Percentiles rank a stretch among this genome's conserved stretches.
Conservation (phyloP, 1,284 basidiomycete species). For the Trichosporon coremiiforme region DNA sequence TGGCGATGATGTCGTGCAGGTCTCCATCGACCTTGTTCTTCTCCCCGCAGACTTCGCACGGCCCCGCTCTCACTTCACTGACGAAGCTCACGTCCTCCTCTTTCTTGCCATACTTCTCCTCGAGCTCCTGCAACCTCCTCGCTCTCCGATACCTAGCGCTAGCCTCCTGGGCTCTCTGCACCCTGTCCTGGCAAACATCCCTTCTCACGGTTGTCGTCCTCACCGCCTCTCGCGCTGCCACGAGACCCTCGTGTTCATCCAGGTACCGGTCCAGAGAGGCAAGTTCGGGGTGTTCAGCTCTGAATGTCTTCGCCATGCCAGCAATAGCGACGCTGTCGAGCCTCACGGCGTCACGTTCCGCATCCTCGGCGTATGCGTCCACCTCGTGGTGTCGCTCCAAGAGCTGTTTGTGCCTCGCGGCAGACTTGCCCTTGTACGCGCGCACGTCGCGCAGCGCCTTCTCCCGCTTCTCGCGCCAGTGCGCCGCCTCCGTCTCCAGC, state of each 20-base stretch:
- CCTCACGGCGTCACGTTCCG: not conserved
- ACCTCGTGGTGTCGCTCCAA: not conserved
- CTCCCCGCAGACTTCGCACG: not conserved
- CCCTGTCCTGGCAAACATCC: not conserved
- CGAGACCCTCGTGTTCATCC: not conserved
- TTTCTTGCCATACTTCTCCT: not conserved
- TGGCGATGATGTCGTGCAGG: not conserved
- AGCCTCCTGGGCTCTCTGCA: not conserved
- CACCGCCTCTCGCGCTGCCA: not conserved
- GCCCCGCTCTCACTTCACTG: not conserved
- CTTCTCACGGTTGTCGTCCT: not conserved
- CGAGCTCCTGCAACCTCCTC: not conserved
- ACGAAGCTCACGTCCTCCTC: not conserved
- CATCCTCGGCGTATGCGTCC: not conserved
- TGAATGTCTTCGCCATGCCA: not conserved
- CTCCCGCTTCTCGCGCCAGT: not conserved
- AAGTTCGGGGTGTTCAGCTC: not conserved
- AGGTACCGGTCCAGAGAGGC: not conserved
- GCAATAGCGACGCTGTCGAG: not conserved
- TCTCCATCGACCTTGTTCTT: not conserved
- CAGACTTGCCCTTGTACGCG: not conserved
- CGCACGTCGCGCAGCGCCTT: not conserved
- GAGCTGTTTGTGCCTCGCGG: not conserved
- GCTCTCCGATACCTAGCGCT: not conserved
- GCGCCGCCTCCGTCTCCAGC: not conserved